Conservation (phyloP, 495 filamentous ascomycete species). For the Tirmania nivea region DNA sequence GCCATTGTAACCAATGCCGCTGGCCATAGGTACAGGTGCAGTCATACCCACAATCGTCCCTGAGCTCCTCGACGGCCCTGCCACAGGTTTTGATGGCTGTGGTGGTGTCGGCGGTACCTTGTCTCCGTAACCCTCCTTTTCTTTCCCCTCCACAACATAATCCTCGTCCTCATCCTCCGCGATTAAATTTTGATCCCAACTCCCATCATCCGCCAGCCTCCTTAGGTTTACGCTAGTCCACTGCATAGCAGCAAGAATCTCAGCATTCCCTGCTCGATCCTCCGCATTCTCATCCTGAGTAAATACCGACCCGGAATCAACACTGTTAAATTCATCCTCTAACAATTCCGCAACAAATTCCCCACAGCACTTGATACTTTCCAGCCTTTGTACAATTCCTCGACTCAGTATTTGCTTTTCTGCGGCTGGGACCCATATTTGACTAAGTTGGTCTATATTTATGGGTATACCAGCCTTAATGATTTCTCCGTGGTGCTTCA, state of each 20-base stretch:
- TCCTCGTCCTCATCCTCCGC: constrained; percentile 14
- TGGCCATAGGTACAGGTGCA: too few species aligned
- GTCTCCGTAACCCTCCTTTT: constrained; percentile 10
- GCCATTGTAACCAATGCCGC: too few species aligned
- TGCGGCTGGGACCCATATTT: constrained; percentile 17
- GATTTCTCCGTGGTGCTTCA: not conserved
- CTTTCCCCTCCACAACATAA: constrained; percentile 13
- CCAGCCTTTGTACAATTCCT: constrained; percentile 13
- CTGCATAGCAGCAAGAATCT: too few species aligned
- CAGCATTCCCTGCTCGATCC: too few species aligned
- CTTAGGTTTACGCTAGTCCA: too few species aligned
- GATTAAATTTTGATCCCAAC: not conserved
- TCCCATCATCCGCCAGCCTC: not conserved
- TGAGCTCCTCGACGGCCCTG: too few species aligned
- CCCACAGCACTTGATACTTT: constrained; percentile 16
- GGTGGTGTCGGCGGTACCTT: constrained; percentile 5
- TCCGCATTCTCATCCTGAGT: too few species aligned
- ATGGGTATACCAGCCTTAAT: too few species aligned
- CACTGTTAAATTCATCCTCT: not conserved
- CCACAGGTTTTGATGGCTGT: too few species aligned
- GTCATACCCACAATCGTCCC: too few species aligned
- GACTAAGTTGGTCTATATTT: constrained; percentile 11
- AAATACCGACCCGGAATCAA: too few species aligned
- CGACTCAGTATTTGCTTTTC: constrained; percentile 10
- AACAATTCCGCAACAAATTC: constrained; percentile 13